phyloP scores from a whole-genome alignment of 2,329 filamentous ascomycete species.

The Monilinia polystroma region DNA sequence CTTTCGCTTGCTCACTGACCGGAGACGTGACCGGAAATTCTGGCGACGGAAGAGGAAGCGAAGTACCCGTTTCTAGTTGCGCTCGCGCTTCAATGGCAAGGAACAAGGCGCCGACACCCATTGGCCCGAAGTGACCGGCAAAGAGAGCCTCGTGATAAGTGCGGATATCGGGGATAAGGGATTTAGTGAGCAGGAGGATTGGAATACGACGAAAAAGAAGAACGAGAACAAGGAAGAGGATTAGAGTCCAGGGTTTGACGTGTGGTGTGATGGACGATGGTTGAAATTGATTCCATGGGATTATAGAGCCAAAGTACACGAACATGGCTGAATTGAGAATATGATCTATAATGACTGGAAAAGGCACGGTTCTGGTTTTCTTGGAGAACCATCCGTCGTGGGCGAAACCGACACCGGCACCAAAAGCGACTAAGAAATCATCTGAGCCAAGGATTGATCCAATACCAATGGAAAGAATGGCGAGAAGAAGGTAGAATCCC shows the following conservation, averaged over 20 bases:
- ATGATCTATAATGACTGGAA: slow-evolving; percentile 53
- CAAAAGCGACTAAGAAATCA: slow-evolving; percentile 57
- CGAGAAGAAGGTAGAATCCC: slow-evolving; percentile 56
- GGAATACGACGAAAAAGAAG: slow-evolving; percentile 53
- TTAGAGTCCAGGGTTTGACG: slow-evolving; percentile 44
- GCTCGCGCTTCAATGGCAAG: slow-evolving; percentile 55
- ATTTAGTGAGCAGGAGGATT: slow-evolving; percentile 49
- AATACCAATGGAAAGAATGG: slow-evolving; percentile 51
- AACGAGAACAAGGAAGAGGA: slow-evolving; percentile 50
- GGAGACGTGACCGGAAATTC: slow-evolving; percentile 36
- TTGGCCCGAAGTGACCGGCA: slow-evolving; percentile 56
- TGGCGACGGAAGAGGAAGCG: slow-evolving; percentile 47
- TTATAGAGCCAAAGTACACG: slow-evolving; percentile 55
- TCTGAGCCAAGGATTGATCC: slow-evolving; percentile 53
- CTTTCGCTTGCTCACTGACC: slow-evolving; percentile 40
- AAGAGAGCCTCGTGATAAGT: slow-evolving; percentile 54
- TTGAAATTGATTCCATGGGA: slow-evolving; percentile 50
- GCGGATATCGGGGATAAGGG: slow-evolving; percentile 48
- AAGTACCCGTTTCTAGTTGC: slow-evolving; percentile 50
- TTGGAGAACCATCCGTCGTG: slow-evolving; percentile 53
- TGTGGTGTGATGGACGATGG: slow-evolving; percentile 43
- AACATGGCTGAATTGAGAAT: slow-evolving; percentile 56
- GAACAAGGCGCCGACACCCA: slow-evolving; percentile 57
- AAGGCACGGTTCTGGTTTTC: slow-evolving; percentile 46
- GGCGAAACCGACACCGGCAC: slow-evolving; percentile 54